Conservation (phyloP, 2,329 filamentous ascomycete species). For the Pyrenochaeta sp. region DNA sequence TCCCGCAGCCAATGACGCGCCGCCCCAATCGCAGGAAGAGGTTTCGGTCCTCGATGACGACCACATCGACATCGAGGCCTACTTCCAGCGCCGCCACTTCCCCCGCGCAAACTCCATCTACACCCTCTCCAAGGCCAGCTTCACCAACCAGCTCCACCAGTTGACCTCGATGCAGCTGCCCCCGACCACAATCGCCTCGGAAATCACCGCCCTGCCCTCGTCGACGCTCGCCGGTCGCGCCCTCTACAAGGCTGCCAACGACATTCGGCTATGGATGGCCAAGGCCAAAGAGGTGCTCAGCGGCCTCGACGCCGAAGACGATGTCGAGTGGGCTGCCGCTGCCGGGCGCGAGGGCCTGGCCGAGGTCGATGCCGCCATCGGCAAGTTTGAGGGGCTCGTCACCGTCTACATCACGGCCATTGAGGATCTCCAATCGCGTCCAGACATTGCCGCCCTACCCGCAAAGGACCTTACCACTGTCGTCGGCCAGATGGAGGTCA, state of each 20-base stretch:
- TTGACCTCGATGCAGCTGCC: constrained; percentile 90
- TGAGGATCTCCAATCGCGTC: constrained; percentile 81
- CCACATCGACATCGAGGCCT: constrained; percentile 61
- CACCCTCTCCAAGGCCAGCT: constrained; percentile 88
- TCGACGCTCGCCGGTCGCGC: constrained; percentile 84
- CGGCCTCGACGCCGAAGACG: constrained; percentile 91
- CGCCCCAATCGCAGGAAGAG: constrained; percentile 28
- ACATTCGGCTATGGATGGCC: constrained; percentile 92
- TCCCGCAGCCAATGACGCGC: constrained; percentile 57
- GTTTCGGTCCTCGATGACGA: constrained; percentile 43
- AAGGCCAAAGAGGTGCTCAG: constrained; percentile 90
- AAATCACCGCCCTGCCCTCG: constrained; percentile 83
- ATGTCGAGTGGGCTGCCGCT: constrained; percentile 94
- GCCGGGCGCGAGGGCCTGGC: constrained; percentile 83
- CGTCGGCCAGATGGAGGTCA: constrained; percentile 87
- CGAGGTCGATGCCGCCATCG: constrained; percentile 73
- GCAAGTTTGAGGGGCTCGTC: constrained; percentile 85
- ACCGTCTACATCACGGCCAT: constrained; percentile 95
- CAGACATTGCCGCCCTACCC: constrained; percentile 76
- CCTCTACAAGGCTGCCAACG: constrained; percentile 84
- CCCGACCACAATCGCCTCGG: constrained; percentile 82
- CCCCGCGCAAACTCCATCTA: constrained; percentile 82
- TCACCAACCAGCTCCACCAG: constrained; percentile 91
- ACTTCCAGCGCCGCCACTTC: constrained; percentile 70
- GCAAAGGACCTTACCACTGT: constrained; percentile 75